Conservation (phyloP, 129 eudicot species). For the Kitagawia praeruptora region DNA sequence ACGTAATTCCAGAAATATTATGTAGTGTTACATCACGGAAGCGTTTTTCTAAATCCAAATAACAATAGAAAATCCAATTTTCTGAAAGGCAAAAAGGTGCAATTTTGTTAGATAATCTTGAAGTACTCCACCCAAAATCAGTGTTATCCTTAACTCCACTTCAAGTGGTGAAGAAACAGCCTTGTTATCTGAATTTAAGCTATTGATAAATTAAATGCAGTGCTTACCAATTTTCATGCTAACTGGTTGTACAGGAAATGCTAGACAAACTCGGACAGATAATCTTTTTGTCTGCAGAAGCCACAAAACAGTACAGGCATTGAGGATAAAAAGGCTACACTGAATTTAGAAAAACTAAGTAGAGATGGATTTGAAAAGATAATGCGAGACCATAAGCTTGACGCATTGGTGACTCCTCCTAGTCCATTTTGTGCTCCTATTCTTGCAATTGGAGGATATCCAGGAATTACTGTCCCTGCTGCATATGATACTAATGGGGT, state of each 20-base stretch:
- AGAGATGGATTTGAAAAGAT: constrained; percentile 45
- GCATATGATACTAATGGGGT: constrained; percentile 46
- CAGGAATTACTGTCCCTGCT: constrained; percentile 78
- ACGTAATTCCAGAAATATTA: neutral
- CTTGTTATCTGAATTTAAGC: constrained; percentile 47
- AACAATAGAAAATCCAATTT: neutral
- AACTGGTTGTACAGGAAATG: constrained; percentile 39
- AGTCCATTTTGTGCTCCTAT: constrained; percentile 30
- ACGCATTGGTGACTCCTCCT: constrained; percentile 59
- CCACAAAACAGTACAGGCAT: constrained; percentile 51
- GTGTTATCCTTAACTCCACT: constrained; percentile 23
- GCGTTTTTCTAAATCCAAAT: neutral
- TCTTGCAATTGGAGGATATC: constrained; percentile 69
- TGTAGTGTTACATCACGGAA: neutral
- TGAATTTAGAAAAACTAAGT: constrained; percentile 30
- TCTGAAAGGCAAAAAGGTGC: constrained; percentile 41
- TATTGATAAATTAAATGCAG: constrained; percentile 20
- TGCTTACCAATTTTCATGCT: neutral
- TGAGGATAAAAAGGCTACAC: constrained; percentile 24
- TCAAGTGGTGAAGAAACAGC: constrained; percentile 39
- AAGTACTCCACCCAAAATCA: constrained; percentile 20
- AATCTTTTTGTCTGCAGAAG: constrained; percentile 44
- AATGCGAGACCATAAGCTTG: constrained; percentile 42
- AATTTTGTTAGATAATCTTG: constrained; percentile 36
- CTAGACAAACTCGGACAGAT: constrained; percentile 44